Percentiles rank a stretch among this genome's conserved stretches.
Conservation (phyloP, 768 basidiomycete genomes). For the Leucosporidium yakuticum region DNA sequence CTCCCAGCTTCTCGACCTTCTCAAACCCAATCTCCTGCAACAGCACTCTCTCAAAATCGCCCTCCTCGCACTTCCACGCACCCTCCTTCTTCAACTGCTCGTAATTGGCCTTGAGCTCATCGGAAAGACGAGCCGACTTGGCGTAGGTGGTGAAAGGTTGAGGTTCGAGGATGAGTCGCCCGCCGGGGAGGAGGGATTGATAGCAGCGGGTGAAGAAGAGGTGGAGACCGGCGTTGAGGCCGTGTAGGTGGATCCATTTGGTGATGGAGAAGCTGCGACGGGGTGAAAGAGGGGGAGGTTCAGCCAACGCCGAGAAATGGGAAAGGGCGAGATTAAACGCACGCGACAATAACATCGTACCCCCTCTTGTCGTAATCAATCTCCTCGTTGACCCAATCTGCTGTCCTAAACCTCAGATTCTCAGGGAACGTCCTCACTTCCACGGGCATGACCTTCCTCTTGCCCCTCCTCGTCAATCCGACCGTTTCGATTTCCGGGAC, state of each 20-base stretch:
- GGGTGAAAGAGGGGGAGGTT: neutral
- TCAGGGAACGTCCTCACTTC: conserved; percentile 57
- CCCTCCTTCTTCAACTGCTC: conserved; percentile 49
- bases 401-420: conserved; percentile 64
- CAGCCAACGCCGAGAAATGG: too few relatives aligned
- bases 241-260: conserved; percentile 87
- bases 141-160: conserved; percentile 79
- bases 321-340: conserved; percentile 38
- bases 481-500: conserved; percentile 11
- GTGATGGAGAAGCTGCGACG: conserved; percentile 66
- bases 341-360: conserved; percentile 79
- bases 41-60: conserved; percentile 52
- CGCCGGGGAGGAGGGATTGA: conserved; percentile 56
- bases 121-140: conserved; percentile 60
- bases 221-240: conserved; percentile 65
- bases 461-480: conserved; percentile 6
- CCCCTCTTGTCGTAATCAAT: conserved; percentile 52
- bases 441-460: conserved; percentile 17
- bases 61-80: conserved; percentile 42
- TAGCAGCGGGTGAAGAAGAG: conserved; percentile 62
- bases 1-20: conserved; percentile 46
- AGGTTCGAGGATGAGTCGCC: conserved; percentile 66
- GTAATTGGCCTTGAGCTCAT: conserved; percentile 59
- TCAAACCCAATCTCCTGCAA: conserved; percentile 61
- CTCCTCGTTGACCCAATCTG: conserved; percentile 63